These are phyloP conservation scores for Dillenia turbinata DNA, from an alignment of 164 flowering plant genomes.

Conservation along the genomic window DNA sequence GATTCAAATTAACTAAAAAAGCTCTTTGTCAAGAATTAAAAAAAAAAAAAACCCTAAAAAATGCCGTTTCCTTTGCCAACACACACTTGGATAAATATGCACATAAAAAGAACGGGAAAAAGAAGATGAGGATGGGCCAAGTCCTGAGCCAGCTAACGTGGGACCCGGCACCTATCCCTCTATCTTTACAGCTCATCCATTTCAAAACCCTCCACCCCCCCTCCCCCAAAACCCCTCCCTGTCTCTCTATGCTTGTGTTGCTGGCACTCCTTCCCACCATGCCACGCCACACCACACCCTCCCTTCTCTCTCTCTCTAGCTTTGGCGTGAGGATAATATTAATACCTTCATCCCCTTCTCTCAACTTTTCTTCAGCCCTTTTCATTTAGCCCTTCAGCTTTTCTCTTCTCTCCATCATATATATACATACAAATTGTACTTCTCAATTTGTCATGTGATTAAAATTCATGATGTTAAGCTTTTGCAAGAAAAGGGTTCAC, in stretches of 20 bases:
- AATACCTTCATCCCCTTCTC: slow-evolving; percentile 27
- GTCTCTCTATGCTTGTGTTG: neutral
- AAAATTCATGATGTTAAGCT: slow-evolving; percentile 19
- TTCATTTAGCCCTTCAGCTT: neutral
- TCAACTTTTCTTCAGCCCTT: slow-evolving; percentile 1
- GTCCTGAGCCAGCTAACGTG: slow-evolving; percentile 7
- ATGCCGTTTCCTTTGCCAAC: too few species aligned
- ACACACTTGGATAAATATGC: too few species aligned
- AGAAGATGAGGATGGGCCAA: too few species aligned
- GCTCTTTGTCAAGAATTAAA: too few species aligned
- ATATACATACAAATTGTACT: too few species aligned
- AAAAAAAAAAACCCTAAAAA: too few species aligned
- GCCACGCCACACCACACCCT: too few species aligned
- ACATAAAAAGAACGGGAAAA: too few species aligned
- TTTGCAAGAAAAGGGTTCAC: slow-evolving; percentile 33
- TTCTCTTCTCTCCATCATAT: neutral
- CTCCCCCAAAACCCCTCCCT: slow-evolving; percentile 4
- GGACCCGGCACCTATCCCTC: slow-evolving; percentile 30
- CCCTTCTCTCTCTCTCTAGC: slow-evolving; percentile 9
- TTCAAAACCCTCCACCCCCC: slow-evolving; percentile 5
- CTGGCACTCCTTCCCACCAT: too few species aligned
- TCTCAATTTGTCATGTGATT: neutral
- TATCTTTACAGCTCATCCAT: slow-evolving; percentile 26
- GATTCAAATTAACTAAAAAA: too few species aligned
- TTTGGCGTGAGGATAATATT: slow-evolving; percentile 31